Evolutionary conservation across 2,329 filamentous ascomycete species (phyloP).

Genomic region (Elsinoe batatas): DNA sequence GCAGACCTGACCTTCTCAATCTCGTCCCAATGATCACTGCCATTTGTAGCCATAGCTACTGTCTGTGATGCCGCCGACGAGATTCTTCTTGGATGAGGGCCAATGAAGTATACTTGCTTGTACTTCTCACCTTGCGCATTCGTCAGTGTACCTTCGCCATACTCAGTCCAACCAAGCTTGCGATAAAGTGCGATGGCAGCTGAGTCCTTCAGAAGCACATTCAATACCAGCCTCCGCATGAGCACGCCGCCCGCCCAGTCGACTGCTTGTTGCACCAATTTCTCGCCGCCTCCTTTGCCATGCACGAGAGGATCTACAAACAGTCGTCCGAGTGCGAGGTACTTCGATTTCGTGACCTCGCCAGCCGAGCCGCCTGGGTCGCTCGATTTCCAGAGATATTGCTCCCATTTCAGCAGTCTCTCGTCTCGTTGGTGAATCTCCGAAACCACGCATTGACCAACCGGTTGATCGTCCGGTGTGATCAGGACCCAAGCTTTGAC

Average conservation of each 20-base stretch:
- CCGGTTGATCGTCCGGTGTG: slow-evolving; percentile 12
- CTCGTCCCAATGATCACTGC: neutral
- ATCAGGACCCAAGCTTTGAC: slow-evolving; percentile 19
- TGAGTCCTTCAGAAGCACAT: slow-evolving; percentile 20
- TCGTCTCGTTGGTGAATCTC: slow-evolving; percentile 14
- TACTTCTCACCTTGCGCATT: neutral
- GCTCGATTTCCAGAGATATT: slow-evolving; percentile 18
- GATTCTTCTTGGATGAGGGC: neutral
- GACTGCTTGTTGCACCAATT: slow-evolving; percentile 17
- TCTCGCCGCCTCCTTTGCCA: slow-evolving; percentile 17
- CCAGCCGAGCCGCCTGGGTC: neutral
- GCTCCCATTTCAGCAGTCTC: neutral
- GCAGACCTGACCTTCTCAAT: neutral
- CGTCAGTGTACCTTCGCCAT: slow-evolving; percentile 11
- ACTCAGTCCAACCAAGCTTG: slow-evolving; percentile 20
- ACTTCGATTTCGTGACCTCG: slow-evolving; percentile 14
- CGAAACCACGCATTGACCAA: slow-evolving; percentile 19
- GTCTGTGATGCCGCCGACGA: neutral
- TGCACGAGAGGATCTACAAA: slow-evolving; percentile 20
- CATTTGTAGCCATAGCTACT: neutral
- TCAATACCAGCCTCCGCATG: slow-evolving; percentile 17
- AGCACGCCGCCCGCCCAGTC: slow-evolving; percentile 13
- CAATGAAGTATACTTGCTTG: neutral
- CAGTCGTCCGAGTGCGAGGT: slow-evolving; percentile 21
- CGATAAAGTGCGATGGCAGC: slow-evolving; percentile 20